phyloP scores from a whole-genome alignment of 2,329 filamentous ascomycete genomes.

The Fusarium fujikuroi region DNA sequence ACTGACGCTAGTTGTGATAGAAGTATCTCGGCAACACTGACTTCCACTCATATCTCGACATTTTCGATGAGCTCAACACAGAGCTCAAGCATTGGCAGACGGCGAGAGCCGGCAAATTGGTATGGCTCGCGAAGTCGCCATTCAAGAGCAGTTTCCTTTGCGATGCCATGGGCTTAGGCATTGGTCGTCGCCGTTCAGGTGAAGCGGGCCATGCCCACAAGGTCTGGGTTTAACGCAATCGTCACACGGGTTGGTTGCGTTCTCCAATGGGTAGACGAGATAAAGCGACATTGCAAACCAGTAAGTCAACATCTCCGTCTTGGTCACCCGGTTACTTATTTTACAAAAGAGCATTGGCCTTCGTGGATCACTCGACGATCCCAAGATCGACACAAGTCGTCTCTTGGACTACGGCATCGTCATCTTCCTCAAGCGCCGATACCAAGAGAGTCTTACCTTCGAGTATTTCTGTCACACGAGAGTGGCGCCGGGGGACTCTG shows the following conservation, averaged over 20 bases:
- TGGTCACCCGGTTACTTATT: neutral
- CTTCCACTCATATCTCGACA: neutral
- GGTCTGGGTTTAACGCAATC: neutral
- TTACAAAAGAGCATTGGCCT: neutral
- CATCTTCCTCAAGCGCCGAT: neutral
- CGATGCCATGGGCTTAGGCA: neutral
- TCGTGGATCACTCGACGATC: no score
- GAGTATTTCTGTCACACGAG: neutral
- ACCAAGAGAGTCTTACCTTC: neutral
- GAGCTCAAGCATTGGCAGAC: neutral
- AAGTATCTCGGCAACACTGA: neutral
- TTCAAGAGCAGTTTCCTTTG: neutral
- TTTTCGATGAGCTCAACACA: neutral
- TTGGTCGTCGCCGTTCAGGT: neutral
- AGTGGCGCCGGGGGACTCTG: no score
- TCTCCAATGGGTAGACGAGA: neutral
- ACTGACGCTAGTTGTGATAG: neutral
- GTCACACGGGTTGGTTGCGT: neutral
- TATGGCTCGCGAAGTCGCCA: neutral
- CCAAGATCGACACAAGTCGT: neutral
- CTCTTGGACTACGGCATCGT: neutral
- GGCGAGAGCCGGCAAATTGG: neutral
- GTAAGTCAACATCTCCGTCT: neutral
- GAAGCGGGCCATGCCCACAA: neutral
- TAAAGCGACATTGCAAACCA: neutral